Evolutionary conservation across 2,329 filamentous ascomycete genomes (phyloP).

Genomic region (Camptophora hylomeconis): DNA sequence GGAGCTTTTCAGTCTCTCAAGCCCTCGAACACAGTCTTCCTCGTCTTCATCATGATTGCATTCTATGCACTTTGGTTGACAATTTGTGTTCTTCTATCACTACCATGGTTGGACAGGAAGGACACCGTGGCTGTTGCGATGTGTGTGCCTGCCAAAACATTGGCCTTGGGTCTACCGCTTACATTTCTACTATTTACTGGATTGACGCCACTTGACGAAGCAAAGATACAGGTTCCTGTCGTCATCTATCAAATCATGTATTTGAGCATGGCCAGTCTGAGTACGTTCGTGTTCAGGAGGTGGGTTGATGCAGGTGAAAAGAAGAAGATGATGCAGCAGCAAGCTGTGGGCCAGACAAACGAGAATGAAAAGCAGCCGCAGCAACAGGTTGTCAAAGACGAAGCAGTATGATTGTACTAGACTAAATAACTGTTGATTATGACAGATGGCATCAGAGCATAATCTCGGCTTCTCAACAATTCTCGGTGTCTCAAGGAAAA

Average conservation of each 20-base stretch:
- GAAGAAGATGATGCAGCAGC: slow-evolving; percentile 1
- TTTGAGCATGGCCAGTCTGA: slow-evolving; percentile 27
- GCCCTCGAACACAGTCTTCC: slow-evolving; percentile 49
- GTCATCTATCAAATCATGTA: slow-evolving; percentile 42
- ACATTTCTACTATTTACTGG: slow-evolving; percentile 54
- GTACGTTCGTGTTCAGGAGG: slow-evolving; percentile 28
- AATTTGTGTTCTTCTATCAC: slow-evolving; percentile 44
- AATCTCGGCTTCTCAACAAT: no score
- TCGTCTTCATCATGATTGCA: slow-evolving; percentile 54
- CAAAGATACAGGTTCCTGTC: slow-evolving; percentile 51
- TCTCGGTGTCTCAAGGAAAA: no score
- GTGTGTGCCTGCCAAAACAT: slow-evolving; percentile 61
- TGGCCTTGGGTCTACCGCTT: slow-evolving; percentile 55
- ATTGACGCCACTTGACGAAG: slow-evolving; percentile 39
- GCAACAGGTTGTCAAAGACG: no score
- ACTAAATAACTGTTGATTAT: no score
- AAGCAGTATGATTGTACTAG: no score
- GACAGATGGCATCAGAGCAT: no score
- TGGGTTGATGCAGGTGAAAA: slow-evolving; percentile 23
- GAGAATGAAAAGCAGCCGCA: no score
- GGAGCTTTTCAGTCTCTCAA: slow-evolving; percentile 47
- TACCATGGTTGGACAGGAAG: slow-evolving; percentile 42
- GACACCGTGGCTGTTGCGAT: slow-evolving; percentile 61
- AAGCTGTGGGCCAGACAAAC: no score
- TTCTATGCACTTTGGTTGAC: slow-evolving; percentile 50